Evolutionary conservation across 495 filamentous ascomycete genomes (phyloP), one percentile per base, ranked within the genome.

Genomic region (Rostrohypoxylon terebratum): DNA sequence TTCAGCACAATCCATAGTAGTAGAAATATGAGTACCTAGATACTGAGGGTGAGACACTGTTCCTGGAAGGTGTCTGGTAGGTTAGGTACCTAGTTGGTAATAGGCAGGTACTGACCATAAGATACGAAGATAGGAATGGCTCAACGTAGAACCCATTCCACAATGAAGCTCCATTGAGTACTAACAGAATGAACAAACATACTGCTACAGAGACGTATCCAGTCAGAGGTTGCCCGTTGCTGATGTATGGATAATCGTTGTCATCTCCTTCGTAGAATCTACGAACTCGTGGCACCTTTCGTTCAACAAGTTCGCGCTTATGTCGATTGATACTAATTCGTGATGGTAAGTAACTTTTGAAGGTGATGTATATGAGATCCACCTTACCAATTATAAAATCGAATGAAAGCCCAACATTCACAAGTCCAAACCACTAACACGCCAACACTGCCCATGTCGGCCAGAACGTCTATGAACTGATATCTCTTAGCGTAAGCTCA

Each of bases 391-490:
- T 72, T 38, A 57, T 79, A 74, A 58, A 80, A 84, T 20, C 81
- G 77, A 31, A 84, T 75, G 40, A 83, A 84, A n/a, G 83, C 82
- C 44, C 80, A 62, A 54, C 81, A 84, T 73, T 84, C 75, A 18
- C 77, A 78, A n/a, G 77, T 77, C 71, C 82, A 84, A 20, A 83
- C 76, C 44, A 82, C 79, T 2, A 80, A 48, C 9, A 84, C 62
- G 9, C 70, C 71, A 1, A 82, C 77, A 1, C 79, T 79, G 42
- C 72, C 79, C 51, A 84, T 74, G 3, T 73, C 74, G 33, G 74
- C 33, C 4, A 83, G 66, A 16, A 82, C 60, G 44, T 61, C 51
- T 23, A 83, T 78, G 14, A 78, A 77, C 80, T 84, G 23, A 31
- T 13, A 8, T 7, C 33, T 21, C 25, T 63, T 14, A 66, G 60